Percentiles rank a stretch among this genome's conserved stretches.
Conservation (phyloP, 2,329 filamentous ascomycete species). For the Sporothrix brasiliensis region DNA sequence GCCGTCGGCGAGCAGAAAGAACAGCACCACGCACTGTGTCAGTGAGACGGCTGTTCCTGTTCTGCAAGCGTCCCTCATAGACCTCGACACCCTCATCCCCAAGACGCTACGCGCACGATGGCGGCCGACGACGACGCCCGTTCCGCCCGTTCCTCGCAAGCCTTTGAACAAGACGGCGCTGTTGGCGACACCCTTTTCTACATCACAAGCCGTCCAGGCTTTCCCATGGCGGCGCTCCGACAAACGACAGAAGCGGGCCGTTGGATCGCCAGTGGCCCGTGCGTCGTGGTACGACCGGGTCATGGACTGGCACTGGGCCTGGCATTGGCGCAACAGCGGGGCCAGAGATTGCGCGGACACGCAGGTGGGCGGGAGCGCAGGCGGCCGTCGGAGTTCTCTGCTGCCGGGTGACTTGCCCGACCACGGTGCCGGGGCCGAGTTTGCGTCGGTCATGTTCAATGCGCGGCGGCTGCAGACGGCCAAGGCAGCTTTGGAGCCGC, state of each 20-base stretch:
- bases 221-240: slow-evolving; percentile 24
- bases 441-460: slow-evolving; percentile 38
- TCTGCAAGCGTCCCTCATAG: slow-evolving; percentile 36
- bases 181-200: slow-evolving; percentile 28
- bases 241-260: slow-evolving; percentile 14
- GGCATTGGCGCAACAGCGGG: slow-evolving; percentile 21
- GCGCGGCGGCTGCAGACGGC: slow-evolving; percentile 69
- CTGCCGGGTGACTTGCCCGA: slow-evolving; percentile 62
- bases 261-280: neutral
- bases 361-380: neutral
- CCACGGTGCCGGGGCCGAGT: slow-evolving; percentile 43
- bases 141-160: neutral
- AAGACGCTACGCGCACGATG: slow-evolving; percentile 36
- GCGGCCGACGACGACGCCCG: neutral
- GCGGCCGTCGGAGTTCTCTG: slow-evolving; percentile 38
- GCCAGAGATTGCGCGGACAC: neutral
- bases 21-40: neutral
- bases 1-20: slow-evolving; percentile 39
- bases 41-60: slow-evolving; percentile 24
- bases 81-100: slow-evolving; percentile 39
- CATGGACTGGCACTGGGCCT: slow-evolving; percentile 20
- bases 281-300: slow-evolving; percentile 27
- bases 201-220: slow-evolving; percentile 18
- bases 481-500: slow-evolving; percentile 80
- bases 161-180: neutral